Conservation (phyloP, 306 rosid species). For the Inga laurina region DNA sequence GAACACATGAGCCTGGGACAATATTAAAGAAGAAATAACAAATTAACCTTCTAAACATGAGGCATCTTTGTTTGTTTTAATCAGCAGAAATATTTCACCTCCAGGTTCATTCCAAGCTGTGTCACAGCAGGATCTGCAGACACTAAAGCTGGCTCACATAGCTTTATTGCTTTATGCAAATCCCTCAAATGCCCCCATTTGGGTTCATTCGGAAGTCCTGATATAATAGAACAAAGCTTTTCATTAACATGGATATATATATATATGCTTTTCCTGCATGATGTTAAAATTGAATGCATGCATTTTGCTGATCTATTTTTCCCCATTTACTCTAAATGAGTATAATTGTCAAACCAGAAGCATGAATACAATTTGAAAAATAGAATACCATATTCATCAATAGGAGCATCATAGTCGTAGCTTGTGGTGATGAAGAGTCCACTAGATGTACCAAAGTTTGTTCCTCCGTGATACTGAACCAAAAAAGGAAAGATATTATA, state of each 20-base stretch:
- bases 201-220: slow-evolving; percentile 81
- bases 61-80: slow-evolving; percentile 2
- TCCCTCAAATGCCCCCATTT: slow-evolving; percentile 91
- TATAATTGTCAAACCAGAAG: not conserved
- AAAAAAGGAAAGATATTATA: not conserved
- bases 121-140: slow-evolving; percentile 69
- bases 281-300: not conserved
- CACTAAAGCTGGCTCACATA: slow-evolving; percentile 71
- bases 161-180: slow-evolving; percentile 82
- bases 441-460: slow-evolving; percentile 91
- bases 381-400: slow-evolving; percentile 85
- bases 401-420: slow-evolving; percentile 91
- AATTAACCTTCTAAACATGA: slow-evolving; percentile 18
- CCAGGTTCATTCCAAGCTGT: slow-evolving; percentile 66
- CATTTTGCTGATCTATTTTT: not conserved
- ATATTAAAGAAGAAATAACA: slow-evolving; percentile 14
- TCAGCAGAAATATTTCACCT: slow-evolving; percentile 47
- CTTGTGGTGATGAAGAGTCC: slow-evolving; percentile 94
- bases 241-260: not conserved
- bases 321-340: not conserved
- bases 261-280: not conserved
- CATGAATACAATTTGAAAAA: slow-evolving; percentile 7
- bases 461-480: slow-evolving; percentile 93
- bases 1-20: slow-evolving; percentile 73
- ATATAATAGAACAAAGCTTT: slow-evolving; percentile 25